phyloP scores from a whole-genome alignment of 352 stramenopile genomes.

The Phytopythium oedochilum region DNA sequence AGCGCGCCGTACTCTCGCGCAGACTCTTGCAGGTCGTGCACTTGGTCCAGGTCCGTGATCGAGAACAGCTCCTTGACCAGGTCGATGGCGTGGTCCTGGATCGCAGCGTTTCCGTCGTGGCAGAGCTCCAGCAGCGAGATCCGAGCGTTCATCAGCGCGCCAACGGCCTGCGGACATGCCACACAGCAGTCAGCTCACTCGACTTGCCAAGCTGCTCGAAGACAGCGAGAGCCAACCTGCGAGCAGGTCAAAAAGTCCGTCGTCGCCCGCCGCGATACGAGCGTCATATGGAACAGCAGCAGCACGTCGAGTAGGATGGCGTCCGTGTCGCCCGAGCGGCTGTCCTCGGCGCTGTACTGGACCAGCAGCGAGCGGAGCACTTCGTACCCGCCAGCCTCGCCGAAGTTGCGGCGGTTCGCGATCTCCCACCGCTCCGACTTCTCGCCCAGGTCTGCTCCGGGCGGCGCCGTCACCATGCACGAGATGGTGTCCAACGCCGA shows the following conservation, averaged over 20 bases:
- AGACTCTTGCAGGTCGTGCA: slow-evolving; percentile 75
- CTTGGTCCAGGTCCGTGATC: slow-evolving; percentile 64
- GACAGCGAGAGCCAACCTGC: slow-evolving; percentile 13
- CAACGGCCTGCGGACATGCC: slow-evolving; percentile 24
- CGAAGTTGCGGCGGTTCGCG: slow-evolving; percentile 75
- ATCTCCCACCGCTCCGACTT: slow-evolving; percentile 71
- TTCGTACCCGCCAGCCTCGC: slow-evolving; percentile 63
- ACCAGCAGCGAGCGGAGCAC: slow-evolving; percentile 61
- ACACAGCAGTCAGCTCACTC: neutral
- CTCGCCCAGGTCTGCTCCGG: slow-evolving; percentile 39
- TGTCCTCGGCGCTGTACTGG: slow-evolving; percentile 39
- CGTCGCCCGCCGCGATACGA: slow-evolving; percentile 43
- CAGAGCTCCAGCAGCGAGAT: slow-evolving; percentile 67
- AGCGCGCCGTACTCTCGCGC: slow-evolving; percentile 72
- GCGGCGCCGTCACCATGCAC: slow-evolving; percentile 52
- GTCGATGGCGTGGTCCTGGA: slow-evolving; percentile 60
- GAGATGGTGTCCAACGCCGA: slow-evolving; percentile 62
- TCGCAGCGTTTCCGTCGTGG: slow-evolving; percentile 22
- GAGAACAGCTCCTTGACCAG: slow-evolving; percentile 76
- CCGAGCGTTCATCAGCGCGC: slow-evolving; percentile 56
- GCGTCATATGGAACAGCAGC: slow-evolving; percentile 59
- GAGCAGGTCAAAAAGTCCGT: slow-evolving; percentile 51
- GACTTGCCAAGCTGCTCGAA: neutral
- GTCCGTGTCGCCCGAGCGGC: slow-evolving; percentile 12
- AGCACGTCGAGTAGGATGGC: slow-evolving; percentile 44